These are phyloP conservation scores for Trichomonas vaginalis DNA, from an alignment of 208 protist genomes.

Conservation along the genomic window DNA sequence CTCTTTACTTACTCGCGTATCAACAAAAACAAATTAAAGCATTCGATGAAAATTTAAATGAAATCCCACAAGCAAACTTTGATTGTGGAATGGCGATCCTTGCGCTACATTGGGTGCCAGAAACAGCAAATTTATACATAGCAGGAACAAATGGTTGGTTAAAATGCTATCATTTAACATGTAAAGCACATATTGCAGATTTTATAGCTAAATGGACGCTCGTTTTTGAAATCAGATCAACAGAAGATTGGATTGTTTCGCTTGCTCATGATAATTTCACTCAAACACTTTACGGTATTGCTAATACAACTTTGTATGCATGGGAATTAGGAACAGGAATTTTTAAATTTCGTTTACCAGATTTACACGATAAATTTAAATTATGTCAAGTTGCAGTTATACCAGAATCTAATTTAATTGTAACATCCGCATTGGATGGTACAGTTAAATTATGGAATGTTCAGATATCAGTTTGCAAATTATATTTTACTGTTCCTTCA, in stretches of 20 bases:
- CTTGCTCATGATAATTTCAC: conserved; percentile 5
- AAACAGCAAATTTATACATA: background rate
- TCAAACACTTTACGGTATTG: background rate
- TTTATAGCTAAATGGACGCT: background rate
- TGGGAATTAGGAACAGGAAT: background rate
- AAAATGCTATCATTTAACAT: background rate
- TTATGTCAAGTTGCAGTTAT: background rate
- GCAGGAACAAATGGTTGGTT: background rate
- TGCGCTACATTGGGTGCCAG: background rate
- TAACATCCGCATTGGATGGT: background rate
- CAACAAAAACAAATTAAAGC: background rate
- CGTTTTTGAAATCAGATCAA: background rate
- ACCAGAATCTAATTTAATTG: background rate
- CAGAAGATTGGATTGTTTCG: background rate
- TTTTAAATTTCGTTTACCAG: background rate
- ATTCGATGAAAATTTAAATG: background rate
- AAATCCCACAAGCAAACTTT: background rate
- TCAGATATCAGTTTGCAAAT: background rate
- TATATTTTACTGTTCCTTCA: background rate
- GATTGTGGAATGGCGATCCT: background rate
- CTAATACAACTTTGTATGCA: background rate
- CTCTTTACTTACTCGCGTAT: background rate
- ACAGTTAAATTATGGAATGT: background rate
- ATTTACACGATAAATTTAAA: background rate
- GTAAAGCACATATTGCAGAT: background rate